These are phyloP conservation scores for Phytopythium boreale DNA, from an alignment of 352 stramenopile species.

Conservation along the genomic window DNA sequence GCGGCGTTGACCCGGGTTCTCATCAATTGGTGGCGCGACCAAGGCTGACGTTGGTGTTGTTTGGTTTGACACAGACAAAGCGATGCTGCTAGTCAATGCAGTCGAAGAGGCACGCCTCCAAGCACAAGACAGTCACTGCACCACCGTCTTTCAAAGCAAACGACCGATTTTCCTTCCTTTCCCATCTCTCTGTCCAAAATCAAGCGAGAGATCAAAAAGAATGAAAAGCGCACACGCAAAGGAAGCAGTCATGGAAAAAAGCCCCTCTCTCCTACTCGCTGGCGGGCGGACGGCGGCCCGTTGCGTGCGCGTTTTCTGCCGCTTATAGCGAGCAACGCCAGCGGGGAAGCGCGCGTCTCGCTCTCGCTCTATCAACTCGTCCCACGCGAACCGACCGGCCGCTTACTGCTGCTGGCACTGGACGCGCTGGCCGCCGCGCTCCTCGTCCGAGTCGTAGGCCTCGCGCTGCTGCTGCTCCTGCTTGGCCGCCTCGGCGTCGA, in stretches of 20 bases:
- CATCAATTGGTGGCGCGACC: too few species aligned
- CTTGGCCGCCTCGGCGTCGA: slow-evolving; percentile 91
- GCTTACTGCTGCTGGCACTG: slow-evolving; percentile 90
- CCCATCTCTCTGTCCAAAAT: neutral
- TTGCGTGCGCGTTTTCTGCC: neutral
- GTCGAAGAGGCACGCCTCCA: too few species aligned
- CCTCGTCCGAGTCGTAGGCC: slow-evolving; percentile 92
- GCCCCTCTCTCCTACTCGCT: too few species aligned
- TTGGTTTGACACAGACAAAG: too few species aligned
- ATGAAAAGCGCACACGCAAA: neutral
- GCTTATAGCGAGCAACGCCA: neutral
- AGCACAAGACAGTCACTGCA: too few species aligned
- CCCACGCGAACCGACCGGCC: neutral
- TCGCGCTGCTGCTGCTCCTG: slow-evolving; percentile 67
- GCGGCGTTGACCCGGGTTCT: too few species aligned
- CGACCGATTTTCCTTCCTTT: neutral
- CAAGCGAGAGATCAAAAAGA: slow-evolving; percentile 2
- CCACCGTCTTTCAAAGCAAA: neutral
- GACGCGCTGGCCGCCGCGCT: slow-evolving; percentile 88
- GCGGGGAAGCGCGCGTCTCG: neutral
- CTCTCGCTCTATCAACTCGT: slow-evolving; percentile 6
- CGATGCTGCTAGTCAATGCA: too few species aligned
- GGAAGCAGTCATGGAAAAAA: neutral
- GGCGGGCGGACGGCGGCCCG: neutral
- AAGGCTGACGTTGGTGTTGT: too few species aligned